Percentiles rank a stretch among this genome's conserved stretches.
Evolutionary conservation across 768 basidiomycete genomes (phyloP).

Genomic region (Psilocybe subaeruginosa): DNA sequence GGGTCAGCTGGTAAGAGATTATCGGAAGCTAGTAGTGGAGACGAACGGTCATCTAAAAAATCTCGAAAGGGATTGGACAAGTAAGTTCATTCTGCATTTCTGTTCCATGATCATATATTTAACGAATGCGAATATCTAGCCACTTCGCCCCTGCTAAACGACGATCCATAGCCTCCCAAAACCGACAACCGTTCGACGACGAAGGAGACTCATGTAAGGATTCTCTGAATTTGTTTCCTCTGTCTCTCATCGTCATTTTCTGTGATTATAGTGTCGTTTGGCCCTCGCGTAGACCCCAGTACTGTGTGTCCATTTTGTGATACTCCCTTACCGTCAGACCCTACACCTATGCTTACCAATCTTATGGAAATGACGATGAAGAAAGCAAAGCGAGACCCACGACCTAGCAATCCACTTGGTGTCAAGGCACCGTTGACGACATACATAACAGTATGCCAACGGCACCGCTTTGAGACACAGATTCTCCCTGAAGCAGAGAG

Average conservation of each 20-base stretch:
- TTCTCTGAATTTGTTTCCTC: neutral
- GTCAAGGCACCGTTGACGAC: constrained; percentile 54
- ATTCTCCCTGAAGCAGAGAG: constrained; percentile 71
- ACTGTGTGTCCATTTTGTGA: constrained; percentile 86
- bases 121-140: constrained; percentile 3
- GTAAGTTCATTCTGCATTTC: constrained; percentile 11
- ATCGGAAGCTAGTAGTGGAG: constrained; percentile 30
- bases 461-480: constrained; percentile 77
- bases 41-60: constrained; percentile 32
- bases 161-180: constrained; percentile 11
- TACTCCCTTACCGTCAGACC: constrained; percentile 60
- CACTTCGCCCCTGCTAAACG: constrained; percentile 9
- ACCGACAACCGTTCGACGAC: constrained; percentile 20
- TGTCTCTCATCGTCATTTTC: neutral
- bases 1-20: constrained; percentile 20
- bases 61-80: constrained; percentile 27
- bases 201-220: constrained; percentile 48
- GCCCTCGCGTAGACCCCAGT: constrained; percentile 58
- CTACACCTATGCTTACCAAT: constrained; percentile 58
- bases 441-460: constrained; percentile 73
- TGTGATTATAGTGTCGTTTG: constrained; percentile 48
- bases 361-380: constrained; percentile 54
- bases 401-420: constrained; percentile 71
- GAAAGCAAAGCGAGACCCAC: constrained; percentile 63
- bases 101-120: neutral